Conservation (phyloP, 305 asterid species). For the Euphrasia arctica region DNA sequence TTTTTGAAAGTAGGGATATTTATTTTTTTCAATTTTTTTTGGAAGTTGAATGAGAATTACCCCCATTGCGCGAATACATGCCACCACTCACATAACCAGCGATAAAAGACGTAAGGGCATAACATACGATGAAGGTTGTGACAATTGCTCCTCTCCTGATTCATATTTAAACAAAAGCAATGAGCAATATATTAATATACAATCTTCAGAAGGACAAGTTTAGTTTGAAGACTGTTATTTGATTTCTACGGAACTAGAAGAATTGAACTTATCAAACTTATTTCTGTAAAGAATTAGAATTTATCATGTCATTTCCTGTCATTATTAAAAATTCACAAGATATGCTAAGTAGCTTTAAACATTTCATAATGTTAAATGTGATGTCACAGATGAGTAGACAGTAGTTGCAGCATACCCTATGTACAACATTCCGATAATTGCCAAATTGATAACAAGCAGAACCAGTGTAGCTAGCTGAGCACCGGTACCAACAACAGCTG, state of each 20-base stretch:
- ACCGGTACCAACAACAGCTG: constrained; percentile 73
- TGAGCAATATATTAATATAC: background rate
- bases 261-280: background rate
- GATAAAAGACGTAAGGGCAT: constrained; percentile 73
- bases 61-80: constrained; percentile 73
- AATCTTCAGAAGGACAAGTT: background rate
- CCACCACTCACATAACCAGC: constrained; percentile 82
- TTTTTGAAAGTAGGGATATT: background rate
- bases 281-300: background rate
- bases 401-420: constrained; percentile 42
- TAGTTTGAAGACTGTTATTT: constrained; percentile 1
- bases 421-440: constrained; percentile 54
- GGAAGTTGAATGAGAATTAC: constrained; percentile 39
- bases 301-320: constrained; percentile 8
- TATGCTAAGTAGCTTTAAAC: constrained; percentile 7
- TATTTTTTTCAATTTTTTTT: background rate
- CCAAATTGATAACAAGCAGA: constrained; percentile 53
- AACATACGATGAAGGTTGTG: constrained; percentile 66
- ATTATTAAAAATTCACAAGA: background rate
- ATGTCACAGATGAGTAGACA: constrained; percentile 9
- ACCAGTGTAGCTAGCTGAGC: constrained; percentile 60
- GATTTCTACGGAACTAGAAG: constrained; percentile 2
- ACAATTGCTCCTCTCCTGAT: constrained; percentile 82
- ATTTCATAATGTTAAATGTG: constrained; percentile 14
- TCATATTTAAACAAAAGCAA: constrained; percentile 20